phyloP scores from a whole-genome alignment of 805 yeast species.

The Candida succiphila region DNA sequence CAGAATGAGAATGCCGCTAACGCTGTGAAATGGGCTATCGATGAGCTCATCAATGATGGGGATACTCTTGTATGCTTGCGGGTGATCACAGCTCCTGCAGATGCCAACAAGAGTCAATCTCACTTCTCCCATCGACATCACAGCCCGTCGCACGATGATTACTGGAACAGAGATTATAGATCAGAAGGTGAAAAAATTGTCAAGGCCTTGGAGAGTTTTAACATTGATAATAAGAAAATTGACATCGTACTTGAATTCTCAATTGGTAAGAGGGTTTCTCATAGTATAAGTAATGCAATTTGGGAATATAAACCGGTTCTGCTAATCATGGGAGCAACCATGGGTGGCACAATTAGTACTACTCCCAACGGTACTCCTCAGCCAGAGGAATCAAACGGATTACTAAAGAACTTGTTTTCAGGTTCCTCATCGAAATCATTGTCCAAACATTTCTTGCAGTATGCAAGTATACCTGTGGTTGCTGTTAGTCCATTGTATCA shows the following conservation, averaged over 20 bases:
- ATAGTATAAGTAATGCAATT: conserved; percentile 28
- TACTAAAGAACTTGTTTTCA: conserved; percentile 27
- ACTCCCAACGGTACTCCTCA: too few species aligned
- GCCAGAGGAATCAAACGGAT: too few species aligned
- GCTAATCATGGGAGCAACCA: conserved; percentile 36
- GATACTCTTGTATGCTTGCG: conserved; percentile 36
- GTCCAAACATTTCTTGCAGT: conserved; percentile 37
- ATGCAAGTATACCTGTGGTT: conserved; percentile 34
- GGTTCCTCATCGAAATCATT: conserved; percentile 34
- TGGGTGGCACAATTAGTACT: conserved; percentile 22
- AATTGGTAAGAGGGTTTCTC: conserved; percentile 33
- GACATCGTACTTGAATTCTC: conserved; percentile 32
- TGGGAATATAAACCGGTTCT: conserved; percentile 34
- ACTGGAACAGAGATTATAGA: conserved; percentile 17
- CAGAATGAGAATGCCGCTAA: conserved; percentile 29
- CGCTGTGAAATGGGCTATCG: conserved; percentile 35
- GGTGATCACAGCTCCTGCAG: conserved; percentile 26
- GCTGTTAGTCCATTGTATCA: conserved; percentile 29
- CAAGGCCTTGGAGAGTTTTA: conserved; percentile 21
- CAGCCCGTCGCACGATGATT: too few species aligned
- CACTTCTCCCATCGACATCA: too few species aligned
- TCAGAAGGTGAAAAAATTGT: conserved; percentile 24
- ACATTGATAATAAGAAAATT: conserved; percentile 26
- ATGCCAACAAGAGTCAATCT: conserved; percentile 5
- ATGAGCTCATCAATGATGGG: conserved; percentile 31